Conservation (phyloP, 1,284 basidiomycete genomes). For the Boletus semigastroideus region DNA sequence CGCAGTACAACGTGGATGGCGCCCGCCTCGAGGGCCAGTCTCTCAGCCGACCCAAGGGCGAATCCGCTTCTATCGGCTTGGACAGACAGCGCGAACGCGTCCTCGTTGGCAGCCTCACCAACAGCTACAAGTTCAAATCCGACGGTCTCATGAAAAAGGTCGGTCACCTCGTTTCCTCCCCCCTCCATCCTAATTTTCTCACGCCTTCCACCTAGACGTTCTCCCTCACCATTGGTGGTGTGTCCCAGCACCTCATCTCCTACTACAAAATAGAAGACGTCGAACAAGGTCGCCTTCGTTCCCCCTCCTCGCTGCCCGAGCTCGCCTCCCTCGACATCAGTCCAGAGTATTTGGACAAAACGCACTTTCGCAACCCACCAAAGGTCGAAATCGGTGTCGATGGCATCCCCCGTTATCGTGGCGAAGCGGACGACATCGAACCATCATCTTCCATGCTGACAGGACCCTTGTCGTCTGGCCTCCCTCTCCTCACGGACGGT, state of each 20-base stretch:
- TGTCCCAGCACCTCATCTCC: conserved; percentile 92
- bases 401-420: conserved; percentile 78
- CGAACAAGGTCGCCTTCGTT: conserved; percentile 79
- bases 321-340: conserved; percentile 84
- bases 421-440: conserved; percentile 70
- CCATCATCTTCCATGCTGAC: conserved; percentile 47
- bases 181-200: conserved; percentile 14
- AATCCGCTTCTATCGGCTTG: conserved; percentile 45
- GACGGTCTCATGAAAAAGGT: conserved; percentile 97
- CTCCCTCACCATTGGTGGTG: conserved; percentile 82
- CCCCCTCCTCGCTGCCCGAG: conserved; percentile 88
- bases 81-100: conserved; percentile 77
- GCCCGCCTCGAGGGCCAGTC: conserved; percentile 43
- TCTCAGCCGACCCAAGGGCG: conserved; percentile 64
- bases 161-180: conserved; percentile 24
- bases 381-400: conserved; percentile 84
- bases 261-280: conserved; percentile 96
- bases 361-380: conserved; percentile 88
- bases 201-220: conserved; percentile 67
- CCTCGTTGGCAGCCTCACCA: conserved; percentile 86
- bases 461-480: conserved; percentile 49
- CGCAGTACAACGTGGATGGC: conserved; percentile 33
- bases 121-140: conserved; percentile 87
- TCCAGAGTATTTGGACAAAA: conserved; percentile 87
- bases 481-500: conserved; percentile 54